These are phyloP conservation scores for Amanita rubescens DNA, from an alignment of 768 basidiomycete genomes.

Conservation along the genomic window DNA sequence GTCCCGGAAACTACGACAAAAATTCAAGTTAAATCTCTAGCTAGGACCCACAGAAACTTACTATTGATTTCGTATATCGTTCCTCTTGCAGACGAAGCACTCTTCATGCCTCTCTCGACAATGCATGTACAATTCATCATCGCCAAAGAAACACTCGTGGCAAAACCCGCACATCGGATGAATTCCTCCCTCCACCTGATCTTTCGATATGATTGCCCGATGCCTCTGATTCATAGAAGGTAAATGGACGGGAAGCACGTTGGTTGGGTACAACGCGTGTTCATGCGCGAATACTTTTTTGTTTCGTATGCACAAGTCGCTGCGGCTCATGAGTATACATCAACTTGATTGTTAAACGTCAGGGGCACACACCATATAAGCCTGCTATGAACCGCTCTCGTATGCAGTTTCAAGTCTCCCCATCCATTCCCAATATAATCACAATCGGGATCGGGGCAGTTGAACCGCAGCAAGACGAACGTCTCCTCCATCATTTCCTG, in stretches of 20 bases:
- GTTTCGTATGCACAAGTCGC: conserved; percentile 78
- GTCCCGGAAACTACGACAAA: conserved; percentile 55
- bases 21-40: neutral
- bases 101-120: conserved; percentile 94
- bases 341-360: neutral
- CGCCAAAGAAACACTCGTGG: conserved; percentile 87
- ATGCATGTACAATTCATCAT: conserved; percentile 89
- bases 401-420: conserved; percentile 84
- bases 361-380: conserved; percentile 59
- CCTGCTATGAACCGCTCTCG: conserved; percentile 64
- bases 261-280: conserved; percentile 73
- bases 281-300: conserved; percentile 98
- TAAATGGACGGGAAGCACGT: conserved; percentile 57
- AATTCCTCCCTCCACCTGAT: conserved; percentile 59
- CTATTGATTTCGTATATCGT: conserved; percentile 80
- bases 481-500: conserved; percentile 95
- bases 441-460: conserved; percentile 83
- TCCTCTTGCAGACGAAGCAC: conserved; percentile 88
- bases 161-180: conserved; percentile 88
- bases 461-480: conserved; percentile 85
- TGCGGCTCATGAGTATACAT: conserved; percentile 21
- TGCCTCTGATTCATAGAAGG: conserved; percentile 54
- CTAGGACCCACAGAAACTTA: conserved; percentile 33
- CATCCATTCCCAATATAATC: conserved; percentile 82
- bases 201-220: conserved; percentile 34